Conservation (phyloP, 257 asterid species). For the Vinca minor region DNA sequence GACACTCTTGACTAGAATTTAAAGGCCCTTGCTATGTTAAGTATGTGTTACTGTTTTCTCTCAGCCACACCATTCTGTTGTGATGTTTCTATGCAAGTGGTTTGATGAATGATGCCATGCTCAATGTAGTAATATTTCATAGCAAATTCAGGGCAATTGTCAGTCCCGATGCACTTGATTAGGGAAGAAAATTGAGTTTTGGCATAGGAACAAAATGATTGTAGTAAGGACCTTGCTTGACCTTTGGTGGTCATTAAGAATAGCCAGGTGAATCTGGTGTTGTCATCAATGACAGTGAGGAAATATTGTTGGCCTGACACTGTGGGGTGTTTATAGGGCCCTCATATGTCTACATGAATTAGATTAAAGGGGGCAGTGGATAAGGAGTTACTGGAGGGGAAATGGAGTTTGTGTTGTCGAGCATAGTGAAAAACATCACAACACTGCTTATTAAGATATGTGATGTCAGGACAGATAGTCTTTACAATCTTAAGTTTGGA, state of each 20-base stretch:
- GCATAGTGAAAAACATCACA: background rate
- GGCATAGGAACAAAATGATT: background rate
- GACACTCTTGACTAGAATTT: too few relatives aligned
- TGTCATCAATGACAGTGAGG: too few relatives aligned
- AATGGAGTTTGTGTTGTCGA: background rate
- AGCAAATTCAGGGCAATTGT: background rate
- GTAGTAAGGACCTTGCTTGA: too few relatives aligned
- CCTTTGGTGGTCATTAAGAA: too few relatives aligned
- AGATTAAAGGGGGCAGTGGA: background rate
- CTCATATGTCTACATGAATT: too few relatives aligned
- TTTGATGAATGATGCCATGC: background rate
- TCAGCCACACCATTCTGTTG: constrained; percentile 3
- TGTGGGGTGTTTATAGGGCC: background rate
- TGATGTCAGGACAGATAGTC: background rate
- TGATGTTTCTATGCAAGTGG: background rate
- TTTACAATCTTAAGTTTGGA: too few relatives aligned
- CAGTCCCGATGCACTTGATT: background rate
- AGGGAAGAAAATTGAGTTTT: background rate
- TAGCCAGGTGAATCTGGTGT: too few relatives aligned
- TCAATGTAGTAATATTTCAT: background rate
- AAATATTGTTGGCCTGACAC: too few relatives aligned
- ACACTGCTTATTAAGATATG: background rate
- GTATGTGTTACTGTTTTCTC: too few relatives aligned
- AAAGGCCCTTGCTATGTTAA: too few relatives aligned
- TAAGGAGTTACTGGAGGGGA: background rate